Evolutionary conservation across 2,329 filamentous ascomycete genomes (phyloP).

Genomic region (Exophiala xenobiotica): DNA sequence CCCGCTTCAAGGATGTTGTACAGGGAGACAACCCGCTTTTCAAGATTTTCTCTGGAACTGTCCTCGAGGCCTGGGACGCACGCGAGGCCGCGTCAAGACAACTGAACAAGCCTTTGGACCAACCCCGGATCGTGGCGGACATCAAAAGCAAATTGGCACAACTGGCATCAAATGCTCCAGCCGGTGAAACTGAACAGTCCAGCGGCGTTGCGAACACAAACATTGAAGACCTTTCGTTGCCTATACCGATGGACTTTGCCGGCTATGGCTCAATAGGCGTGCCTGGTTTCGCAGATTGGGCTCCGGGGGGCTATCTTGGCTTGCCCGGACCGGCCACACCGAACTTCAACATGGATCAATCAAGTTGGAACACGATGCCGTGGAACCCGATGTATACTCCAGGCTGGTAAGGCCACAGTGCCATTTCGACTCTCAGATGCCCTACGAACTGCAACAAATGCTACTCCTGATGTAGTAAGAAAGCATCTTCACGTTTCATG

Average conservation of each 20-base stretch:
- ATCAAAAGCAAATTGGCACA: constrained; percentile 27
- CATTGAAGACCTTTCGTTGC: constrained; percentile 15
- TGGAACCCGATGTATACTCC: not conserved
- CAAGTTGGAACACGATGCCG: constrained; percentile 19
- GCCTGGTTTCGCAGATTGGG: constrained; percentile 8
- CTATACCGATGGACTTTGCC: constrained; percentile 17
- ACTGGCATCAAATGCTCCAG: not conserved
- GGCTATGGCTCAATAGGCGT: constrained; percentile 11
- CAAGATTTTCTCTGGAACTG: constrained; percentile 36
- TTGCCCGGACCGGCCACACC: constrained; percentile 21
- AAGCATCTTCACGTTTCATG: too few species aligned
- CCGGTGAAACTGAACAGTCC: constrained; percentile 11
- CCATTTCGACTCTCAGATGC: too few species aligned
- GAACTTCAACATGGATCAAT: constrained; percentile 23
- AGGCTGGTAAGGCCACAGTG: not conserved
- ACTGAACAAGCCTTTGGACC: constrained; percentile 14
- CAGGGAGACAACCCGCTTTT: constrained; percentile 30
- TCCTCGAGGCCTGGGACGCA: constrained; percentile 46
- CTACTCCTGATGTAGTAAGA: too few species aligned
- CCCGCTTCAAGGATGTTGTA: constrained; percentile 29
- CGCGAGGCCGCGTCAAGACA: constrained; percentile 28
- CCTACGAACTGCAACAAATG: too few species aligned
- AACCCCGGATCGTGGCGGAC: constrained; percentile 35
- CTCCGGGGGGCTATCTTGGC: not conserved
- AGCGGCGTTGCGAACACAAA: constrained; percentile 9